Evolutionary conservation across 148 eudicot genomes (phyloP).

Genomic region (Rheum nobile): DNA sequence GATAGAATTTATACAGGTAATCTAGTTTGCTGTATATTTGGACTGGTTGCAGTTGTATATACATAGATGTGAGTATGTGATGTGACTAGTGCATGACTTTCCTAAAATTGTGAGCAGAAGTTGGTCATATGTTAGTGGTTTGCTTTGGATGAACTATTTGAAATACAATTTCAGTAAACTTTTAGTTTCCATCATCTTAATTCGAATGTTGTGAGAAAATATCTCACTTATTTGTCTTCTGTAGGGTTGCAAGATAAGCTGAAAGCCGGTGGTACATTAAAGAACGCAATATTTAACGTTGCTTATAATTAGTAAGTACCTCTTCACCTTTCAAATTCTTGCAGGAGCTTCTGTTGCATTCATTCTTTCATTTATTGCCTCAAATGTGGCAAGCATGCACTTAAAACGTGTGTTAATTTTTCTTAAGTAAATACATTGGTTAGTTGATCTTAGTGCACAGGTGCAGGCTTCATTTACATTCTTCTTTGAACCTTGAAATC

Average conservation of each 20-base stretch:
- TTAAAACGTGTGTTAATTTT: not conserved
- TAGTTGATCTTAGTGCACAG: not conserved
- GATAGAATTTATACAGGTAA: constrained; percentile 86
- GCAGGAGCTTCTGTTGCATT: not conserved
- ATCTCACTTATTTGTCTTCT: not conserved
- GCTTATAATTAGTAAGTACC: constrained; percentile 36
- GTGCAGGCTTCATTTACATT: not conserved
- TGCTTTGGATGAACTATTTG: not conserved
- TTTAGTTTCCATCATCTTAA: not conserved
- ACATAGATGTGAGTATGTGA: not conserved
- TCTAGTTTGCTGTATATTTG: not conserved
- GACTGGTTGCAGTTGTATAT: not conserved
- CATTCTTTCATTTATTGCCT: not conserved
- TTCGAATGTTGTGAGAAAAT: not conserved
- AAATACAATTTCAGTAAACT: not conserved
- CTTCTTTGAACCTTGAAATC: not conserved
- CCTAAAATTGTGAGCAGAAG: not conserved
- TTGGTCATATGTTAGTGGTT: not conserved
- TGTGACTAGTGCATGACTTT: not conserved
- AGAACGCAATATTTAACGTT: constrained; percentile 44
- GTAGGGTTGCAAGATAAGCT: constrained; percentile 89
- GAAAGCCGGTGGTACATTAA: constrained; percentile 59
- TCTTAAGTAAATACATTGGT: not conserved
- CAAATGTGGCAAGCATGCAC: not conserved
- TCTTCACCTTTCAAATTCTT: not conserved